Evolutionary conservation across 1,139 yeast species (phyloP), one percentile per base, ranked within the genome.

Genomic region (Sugiyamaella neomexicana): DNA sequence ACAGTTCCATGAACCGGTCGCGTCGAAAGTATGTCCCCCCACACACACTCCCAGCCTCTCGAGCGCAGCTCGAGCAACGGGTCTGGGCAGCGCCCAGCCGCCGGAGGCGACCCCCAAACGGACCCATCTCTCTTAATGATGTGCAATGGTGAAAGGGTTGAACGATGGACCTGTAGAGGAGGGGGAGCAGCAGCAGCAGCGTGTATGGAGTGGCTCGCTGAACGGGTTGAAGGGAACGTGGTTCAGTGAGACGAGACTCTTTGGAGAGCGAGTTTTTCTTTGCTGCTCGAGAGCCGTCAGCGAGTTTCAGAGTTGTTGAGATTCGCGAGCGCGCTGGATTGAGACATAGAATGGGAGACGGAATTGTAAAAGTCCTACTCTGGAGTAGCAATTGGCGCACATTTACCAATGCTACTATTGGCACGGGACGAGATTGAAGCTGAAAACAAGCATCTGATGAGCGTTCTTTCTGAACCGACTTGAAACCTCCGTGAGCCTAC

Each of bases 131-230:
- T 44, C 47, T 16, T 44, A 8, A 45, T 45, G 49, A 45, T 45
- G 49, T 45, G 12, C n/a, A 5, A 23, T 45, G 49, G 49, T 45
- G 37, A 45, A 45, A 45, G 49, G 49, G 49, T 36, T 36, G 49
- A 45, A 32, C 23, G 9, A n/a, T n/a, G 34, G 36, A 23, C 3
- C 10, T n/a, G n/a, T n/a, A n/a, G n/a, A n/a, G n/a, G 9, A 10
- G 12, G 17, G 13, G 16, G 40, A 31, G 27, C 5, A 12, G 31
- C 13, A 12, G 20, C 9, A 42, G n/a, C n/a, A n/a, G n/a, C n/a
- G n/a, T n/a, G 9, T 34, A 36, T 36, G 49, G 25, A 15, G n/a
- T 38, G 43, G 29, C 13, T 39, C 29, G 16, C n/a, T 17, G 25
- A 2, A 7, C 17, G 9, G 43, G 29, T 39, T 39, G 27, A 17